Percentiles rank a stretch among this genome's conserved stretches.
Evolutionary conservation across 257 asterid species (phyloP).

Genomic region (Leonotis leonurus): DNA sequence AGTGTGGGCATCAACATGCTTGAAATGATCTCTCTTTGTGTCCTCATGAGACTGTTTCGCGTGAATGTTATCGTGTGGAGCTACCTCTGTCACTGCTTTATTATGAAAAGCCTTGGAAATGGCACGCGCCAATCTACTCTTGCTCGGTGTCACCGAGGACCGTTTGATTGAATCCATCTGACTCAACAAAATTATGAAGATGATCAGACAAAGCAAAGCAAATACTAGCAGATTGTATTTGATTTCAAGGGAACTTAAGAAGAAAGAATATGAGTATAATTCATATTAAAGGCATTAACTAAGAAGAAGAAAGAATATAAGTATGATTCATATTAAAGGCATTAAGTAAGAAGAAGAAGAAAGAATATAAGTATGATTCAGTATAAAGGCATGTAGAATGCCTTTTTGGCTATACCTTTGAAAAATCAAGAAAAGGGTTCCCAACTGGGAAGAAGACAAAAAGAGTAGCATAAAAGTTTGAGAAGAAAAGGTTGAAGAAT

Average conservation of each 20-base stretch:
- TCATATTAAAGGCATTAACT: too few relatives aligned
- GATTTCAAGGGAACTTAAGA: too few relatives aligned
- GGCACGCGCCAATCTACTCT: conserved; percentile 47
- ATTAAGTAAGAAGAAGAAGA: conserved; percentile 14
- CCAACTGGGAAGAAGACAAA: conserved; percentile 14
- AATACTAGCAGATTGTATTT: conserved; percentile 14
- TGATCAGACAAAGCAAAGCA: conserved; percentile 16
- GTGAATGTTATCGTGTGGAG: conserved; percentile 21
- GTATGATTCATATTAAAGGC: too few relatives aligned
- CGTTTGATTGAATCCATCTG: conserved; percentile 68
- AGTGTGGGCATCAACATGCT: conserved; percentile 2
- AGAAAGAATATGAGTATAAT: too few relatives aligned
- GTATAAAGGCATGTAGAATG: conserved; percentile 27
- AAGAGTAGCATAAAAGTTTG: conserved; percentile 12
- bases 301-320: too few relatives aligned
- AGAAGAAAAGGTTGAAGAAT: conserved; percentile 13
- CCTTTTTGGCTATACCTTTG: conserved; percentile 12
- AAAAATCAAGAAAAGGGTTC: conserved; percentile 17
- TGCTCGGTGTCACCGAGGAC: conserved; percentile 37
- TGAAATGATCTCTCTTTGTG: conserved; percentile 18
- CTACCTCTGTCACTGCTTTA: conserved; percentile 31
- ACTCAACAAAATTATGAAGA: conserved; percentile 19
- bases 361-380: too few relatives aligned
- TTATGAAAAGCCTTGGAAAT: conserved; percentile 49
- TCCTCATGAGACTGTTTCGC: conserved; percentile 24